Conservation (phyloP, 2,329 filamentous ascomycete species). For the Talaromyces sp. region DNA sequence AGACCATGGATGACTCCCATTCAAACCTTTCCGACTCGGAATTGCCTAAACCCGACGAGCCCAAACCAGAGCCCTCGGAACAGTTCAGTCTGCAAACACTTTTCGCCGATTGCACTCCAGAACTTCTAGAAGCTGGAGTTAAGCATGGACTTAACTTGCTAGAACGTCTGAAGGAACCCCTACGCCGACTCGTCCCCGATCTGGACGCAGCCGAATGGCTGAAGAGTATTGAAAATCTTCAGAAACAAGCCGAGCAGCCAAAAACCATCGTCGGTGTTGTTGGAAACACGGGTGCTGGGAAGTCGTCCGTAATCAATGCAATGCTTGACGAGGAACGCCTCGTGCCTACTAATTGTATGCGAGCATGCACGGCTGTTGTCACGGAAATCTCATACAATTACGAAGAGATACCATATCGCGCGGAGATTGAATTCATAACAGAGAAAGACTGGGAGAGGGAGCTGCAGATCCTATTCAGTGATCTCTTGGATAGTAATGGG, state of each 20-base stretch:
- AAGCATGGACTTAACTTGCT: constrained; percentile 6
- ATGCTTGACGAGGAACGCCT: constrained; percentile 60
- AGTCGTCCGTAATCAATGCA: constrained; percentile 62
- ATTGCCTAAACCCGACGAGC: background rate
- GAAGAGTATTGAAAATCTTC: constrained; percentile 5
- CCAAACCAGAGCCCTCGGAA: background rate
- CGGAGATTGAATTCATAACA: constrained; percentile 58
- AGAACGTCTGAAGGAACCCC: constrained; percentile 4
- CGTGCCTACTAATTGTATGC: constrained; percentile 56
- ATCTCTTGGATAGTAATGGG: constrained; percentile 46
- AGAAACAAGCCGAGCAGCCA: constrained; percentile 1
- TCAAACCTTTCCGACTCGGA: background rate
- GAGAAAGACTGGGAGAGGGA: constrained; percentile 53
- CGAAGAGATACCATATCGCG: constrained; percentile 48
- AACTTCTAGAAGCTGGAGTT: constrained; percentile 10
- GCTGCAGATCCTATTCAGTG: constrained; percentile 48
- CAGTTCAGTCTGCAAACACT: constrained; percentile 2
- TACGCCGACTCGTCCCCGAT: constrained; percentile 9
- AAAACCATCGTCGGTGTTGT: constrained; percentile 54
- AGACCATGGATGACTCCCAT: background rate
- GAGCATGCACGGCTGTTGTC: constrained; percentile 60
- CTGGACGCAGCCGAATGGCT: constrained; percentile 10
- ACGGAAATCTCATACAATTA: constrained; percentile 60
- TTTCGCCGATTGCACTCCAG: background rate
- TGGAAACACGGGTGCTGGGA: constrained; percentile 61